phyloP scores from a whole-genome alignment of 106 monocot species.

The Dendrobium huoshanense region DNA sequence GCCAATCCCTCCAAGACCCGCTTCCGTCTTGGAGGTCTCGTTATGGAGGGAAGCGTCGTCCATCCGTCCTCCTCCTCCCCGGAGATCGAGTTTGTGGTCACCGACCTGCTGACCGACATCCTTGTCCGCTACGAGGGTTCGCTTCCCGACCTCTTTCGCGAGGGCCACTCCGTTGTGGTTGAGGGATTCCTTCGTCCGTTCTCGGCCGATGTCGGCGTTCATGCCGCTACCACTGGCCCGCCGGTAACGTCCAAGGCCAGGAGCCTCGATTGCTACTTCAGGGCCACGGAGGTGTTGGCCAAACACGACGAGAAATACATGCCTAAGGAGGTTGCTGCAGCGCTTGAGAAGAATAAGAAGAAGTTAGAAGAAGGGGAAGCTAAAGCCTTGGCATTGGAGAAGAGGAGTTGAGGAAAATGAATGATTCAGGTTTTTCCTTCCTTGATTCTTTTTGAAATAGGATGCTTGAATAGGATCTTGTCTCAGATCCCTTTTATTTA shows the following conservation, averaged over 20 bases:
- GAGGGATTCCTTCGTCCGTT: slow-evolving; percentile 75
- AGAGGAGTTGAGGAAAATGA: neutral
- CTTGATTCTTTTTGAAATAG: neutral
- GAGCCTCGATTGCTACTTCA: slow-evolving; percentile 55
- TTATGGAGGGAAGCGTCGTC: slow-evolving; percentile 81
- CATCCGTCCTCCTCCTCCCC: slow-evolving; percentile 48
- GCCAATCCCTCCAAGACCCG: slow-evolving; percentile 61
- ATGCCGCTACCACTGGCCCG: neutral
- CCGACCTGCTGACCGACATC: slow-evolving; percentile 88
- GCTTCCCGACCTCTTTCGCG: slow-evolving; percentile 90
- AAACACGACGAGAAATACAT: slow-evolving; percentile 99
- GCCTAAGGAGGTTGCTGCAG: slow-evolving; percentile 90
- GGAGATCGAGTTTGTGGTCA: slow-evolving; percentile 96
- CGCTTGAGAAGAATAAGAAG: slow-evolving; percentile 91
- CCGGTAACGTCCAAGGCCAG: slow-evolving; percentile 67
- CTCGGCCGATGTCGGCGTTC: slow-evolving; percentile 10
- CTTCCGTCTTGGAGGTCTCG: slow-evolving; percentile 89
- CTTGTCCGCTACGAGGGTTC: slow-evolving; percentile 82
- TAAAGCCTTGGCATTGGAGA: slow-evolving; percentile 5
- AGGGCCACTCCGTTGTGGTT: slow-evolving; percentile 94
- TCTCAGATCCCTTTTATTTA: neutral
- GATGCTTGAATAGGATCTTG: slow-evolving; percentile 4
- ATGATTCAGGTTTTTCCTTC: slow-evolving; percentile 15
- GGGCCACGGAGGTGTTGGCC: slow-evolving; percentile 82
- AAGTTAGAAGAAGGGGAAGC: slow-evolving; percentile 40